A percentile compares a stretch with the other conserved stretches of the same genome.
Evolutionary conservation across 345 rosid genomes (phyloP).

Genomic region (Brassica incana): DNA sequence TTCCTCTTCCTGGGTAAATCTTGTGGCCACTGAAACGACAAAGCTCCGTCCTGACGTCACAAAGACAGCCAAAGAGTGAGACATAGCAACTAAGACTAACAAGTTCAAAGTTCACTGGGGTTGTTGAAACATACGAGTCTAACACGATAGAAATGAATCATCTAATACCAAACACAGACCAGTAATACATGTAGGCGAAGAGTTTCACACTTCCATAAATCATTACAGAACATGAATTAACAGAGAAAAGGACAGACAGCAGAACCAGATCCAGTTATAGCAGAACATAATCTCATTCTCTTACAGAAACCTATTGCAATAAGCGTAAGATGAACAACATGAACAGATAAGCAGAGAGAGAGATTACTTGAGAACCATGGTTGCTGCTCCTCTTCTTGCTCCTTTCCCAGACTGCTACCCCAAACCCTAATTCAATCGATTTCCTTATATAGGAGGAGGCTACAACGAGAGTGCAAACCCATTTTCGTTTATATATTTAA

Average conservation of each 20-base stretch:
- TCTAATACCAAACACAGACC: background rate
- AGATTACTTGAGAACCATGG: background rate
- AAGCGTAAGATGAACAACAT: background rate
- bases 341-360: background rate
- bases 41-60: slow-evolving; percentile 37
- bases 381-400: background rate
- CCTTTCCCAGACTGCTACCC: background rate
- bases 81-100: background rate
- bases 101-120: background rate
- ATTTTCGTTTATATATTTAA: background rate
- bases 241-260: background rate
- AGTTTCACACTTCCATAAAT: background rate
- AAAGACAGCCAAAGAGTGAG: background rate
- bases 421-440: background rate
- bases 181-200: background rate
- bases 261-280: background rate
- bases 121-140: background rate
- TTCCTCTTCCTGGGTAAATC: slow-evolving; percentile 45
- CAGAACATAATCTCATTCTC: background rate
- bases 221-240: background rate
- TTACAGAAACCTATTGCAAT: background rate
- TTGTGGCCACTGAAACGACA: slow-evolving; percentile 47
- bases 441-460: background rate
- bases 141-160: background rate
- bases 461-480: background rate